Conservation (phyloP, 768 basidiomycete genomes). For the Pholiota microspora region DNA sequence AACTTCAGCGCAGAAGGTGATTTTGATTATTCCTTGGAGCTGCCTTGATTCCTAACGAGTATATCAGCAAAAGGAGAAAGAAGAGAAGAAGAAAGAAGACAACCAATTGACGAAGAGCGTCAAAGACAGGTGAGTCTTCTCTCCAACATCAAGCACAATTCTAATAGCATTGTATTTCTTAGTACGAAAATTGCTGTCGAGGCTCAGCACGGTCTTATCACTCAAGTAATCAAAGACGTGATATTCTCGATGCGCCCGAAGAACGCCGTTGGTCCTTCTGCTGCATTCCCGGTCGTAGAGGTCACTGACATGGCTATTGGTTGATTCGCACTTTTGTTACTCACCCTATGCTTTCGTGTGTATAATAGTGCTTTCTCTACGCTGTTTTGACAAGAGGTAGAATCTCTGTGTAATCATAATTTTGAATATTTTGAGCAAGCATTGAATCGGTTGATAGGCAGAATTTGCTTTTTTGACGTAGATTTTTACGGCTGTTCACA, state of each 20-base stretch:
- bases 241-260: conserved; percentile 71
- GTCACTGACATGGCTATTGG: conserved; percentile 48
- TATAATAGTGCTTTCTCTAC: conserved; percentile 3
- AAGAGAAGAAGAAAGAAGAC: conserved; percentile 85
- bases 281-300: conserved; percentile 32
- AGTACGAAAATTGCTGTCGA: conserved; percentile 90
- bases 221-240: conserved; percentile 91
- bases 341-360: neutral
- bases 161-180: neutral
- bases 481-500: too few species aligned
- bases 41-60: neutral
- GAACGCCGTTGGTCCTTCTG: conserved; percentile 7
- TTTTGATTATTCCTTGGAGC: neutral
- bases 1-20: conserved; percentile 40
- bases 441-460: too few species aligned
- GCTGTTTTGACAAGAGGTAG: neutral
- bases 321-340: conserved; percentile 20
- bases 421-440: too few species aligned
- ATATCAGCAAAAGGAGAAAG: conserved; percentile 46
- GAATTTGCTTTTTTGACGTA: too few species aligned
- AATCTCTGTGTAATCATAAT: neutral
- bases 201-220: conserved; percentile 90
- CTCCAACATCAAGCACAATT: neutral
- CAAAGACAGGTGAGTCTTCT: conserved; percentile 69
- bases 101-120: conserved; percentile 87